Base-by-base conservation (phyloP, 306 rosid species). In the Adenanthera pavonina region DNA sequence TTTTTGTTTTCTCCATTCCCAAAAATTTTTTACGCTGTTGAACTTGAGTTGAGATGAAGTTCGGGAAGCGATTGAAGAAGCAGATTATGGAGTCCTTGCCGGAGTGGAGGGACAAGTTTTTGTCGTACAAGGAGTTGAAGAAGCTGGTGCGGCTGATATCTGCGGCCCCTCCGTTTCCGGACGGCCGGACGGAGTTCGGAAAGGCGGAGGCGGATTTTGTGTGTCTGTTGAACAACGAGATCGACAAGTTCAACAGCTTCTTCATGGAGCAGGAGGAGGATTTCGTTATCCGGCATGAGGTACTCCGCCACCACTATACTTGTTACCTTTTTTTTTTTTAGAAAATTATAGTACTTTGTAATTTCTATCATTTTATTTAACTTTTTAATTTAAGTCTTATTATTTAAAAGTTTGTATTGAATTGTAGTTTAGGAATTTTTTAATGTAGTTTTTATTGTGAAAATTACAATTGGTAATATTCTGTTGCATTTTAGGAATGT, bases 91-190 rank as follows among this genome's bases (percentile, higher is more conserved):
- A 93, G 53, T 85, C 97, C 0, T 20, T 93, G 70, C 98, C 97
- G 36, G 91, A 84, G 35, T 93, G 97, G 99, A 79, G 87, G 43
- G 96, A 95, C 87, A 85, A 91, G 74, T 93, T 88, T 68, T 72
- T 95, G 90, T 88, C 97, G 13, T 95, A 95, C 83, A 95, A 95
- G 87, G 90, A 90, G 3, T 14, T 95, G 91, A 95, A 95, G 97
- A 87, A 90, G 86, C 90, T 92, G 0, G 89, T 94, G 44, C 75
- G 84, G 53, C 70, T 87, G 40, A 49, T 89, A 6, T 86, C 97
- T 17, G 57, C 86, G 2, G 82, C 87, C 52, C 85, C 94, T 3
- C 35, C 49, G 46, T 60, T 76, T 84, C n/a, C 67, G 75, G 80
- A 82, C n/a, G 88, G 80, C 2, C 84, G 90, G 0, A 7, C 66